Evolutionary conservation across 441 rosid species (phyloP).

Genomic region (Erysimum cheiri): DNA sequence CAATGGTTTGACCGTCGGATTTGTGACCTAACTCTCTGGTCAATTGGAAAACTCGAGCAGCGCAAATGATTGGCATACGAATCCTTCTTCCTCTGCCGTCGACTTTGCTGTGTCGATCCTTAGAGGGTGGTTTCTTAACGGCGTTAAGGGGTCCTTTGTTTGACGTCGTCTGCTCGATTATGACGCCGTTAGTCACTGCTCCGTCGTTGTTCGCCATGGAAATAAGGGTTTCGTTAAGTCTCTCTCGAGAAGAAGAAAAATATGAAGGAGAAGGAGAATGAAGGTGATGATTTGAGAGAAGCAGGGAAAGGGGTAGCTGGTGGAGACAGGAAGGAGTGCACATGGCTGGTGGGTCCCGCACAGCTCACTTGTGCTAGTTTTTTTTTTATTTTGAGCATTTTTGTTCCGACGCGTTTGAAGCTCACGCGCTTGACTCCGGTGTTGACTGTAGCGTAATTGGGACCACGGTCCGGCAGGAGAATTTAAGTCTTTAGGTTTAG

Average conservation of each 20-base stretch:
- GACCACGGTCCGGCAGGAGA: conserved; percentile 36
- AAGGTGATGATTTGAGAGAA: conserved; percentile 33
- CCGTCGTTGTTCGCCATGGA: conserved; percentile 68
- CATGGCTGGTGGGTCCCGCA: conserved; percentile 84
- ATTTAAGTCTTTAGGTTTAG: conserved; percentile 42
- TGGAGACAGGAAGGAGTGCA: conserved; percentile 92
- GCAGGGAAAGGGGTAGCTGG: conserved; percentile 75
- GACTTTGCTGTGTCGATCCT: conserved; percentile 96
- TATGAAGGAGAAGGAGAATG: conserved; percentile 1
- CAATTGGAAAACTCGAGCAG: conserved; percentile 91
- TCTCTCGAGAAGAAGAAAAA: neutral
- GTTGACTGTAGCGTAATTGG: conserved; percentile 42
- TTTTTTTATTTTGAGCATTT: neutral
- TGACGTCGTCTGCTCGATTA: conserved; percentile 51
- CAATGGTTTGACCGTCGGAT: conserved; percentile 95
- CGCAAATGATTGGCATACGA: conserved; percentile 96
- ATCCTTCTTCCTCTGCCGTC: conserved; percentile 93
- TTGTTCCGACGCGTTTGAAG: conserved; percentile 25
- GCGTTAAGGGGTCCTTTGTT: conserved; percentile 44
- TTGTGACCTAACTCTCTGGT: conserved; percentile 93
- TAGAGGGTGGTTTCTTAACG: conserved; percentile 85
- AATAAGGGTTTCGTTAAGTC: neutral
- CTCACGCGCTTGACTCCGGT: conserved; percentile 42
- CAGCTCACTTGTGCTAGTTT: conserved; percentile 57
- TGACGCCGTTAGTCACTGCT: conserved; percentile 52